Evolutionary conservation across 176 grass and related monocot genomes (phyloP), one percentile per base, ranked within the genome.

Genomic region (Carex cristatella): DNA sequence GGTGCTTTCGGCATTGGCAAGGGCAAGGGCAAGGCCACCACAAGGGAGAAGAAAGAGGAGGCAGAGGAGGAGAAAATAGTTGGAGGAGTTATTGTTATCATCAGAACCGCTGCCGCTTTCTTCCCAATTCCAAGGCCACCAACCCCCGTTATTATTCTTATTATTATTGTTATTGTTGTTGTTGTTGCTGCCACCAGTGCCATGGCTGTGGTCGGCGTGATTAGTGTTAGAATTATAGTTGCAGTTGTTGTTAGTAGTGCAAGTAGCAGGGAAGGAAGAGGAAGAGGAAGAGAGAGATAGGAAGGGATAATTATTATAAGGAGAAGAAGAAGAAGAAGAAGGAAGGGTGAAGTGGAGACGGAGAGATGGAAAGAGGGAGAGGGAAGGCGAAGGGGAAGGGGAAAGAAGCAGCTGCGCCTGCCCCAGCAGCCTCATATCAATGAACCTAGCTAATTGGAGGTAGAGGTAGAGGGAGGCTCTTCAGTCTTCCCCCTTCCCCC

Each of bases 11-110:
- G 11, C 23, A 2, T 69, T 23, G 53, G 88, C 88, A 9, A 91
- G 65, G 8, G 92, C 84, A 23, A 84, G 68, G 11, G 88, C 74
- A 13, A 94, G 83, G 14, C 84, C 59, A 35, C 37, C 11, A 84
- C 84, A 14, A 86, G 79, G 59, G 79, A 88, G 56, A 65, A 83
- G 62, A 75, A 61, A 28, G 75, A 90, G 31, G 74, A 90, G 65
- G 15, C 35, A 85, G 33, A 82, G 92, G 79, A 86, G 76, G 59
- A 91, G 79, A 19, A 88, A 37, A 59, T 40, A 79, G 53, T 58
- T 16, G 81, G 83, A 83, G 49, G 65, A 31, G 44, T 77, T 61
- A 5, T 85, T 48, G 10, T 80, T 54, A n/a, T 87, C 81, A 11
- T 80, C 69, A 80, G 89, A 68, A 75, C 79, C 84, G 38, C 6